Evolutionary conservation across 2,329 filamentous ascomycete species (phyloP), one percentile per base, ranked within the genome.

Genomic region (Phoma herbarum): DNA sequence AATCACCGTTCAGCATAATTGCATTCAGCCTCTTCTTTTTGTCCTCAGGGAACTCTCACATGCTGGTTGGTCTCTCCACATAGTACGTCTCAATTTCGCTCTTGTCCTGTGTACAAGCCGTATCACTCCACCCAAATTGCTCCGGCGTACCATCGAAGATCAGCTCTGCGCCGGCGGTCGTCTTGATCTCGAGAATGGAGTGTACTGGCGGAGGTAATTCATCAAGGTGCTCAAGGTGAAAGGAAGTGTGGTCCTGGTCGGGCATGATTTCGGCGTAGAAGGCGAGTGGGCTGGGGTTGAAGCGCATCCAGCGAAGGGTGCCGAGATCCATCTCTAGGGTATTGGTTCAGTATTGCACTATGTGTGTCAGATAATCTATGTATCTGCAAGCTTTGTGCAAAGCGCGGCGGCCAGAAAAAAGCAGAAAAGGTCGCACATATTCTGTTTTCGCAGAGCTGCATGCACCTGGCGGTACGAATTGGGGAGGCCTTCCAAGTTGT

Each of bases 71-170:
- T 26, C 10, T 25, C 4, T 46, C 35, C 26, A 57, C 23, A 10
- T 35, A 44, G 10, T 20, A 47, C 12, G 14, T 37, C 4, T 22
- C 12, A 28, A 54, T 52, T 1, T 52, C 25, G 8, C 22, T 18
- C n/a, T 20, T 42, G 5, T 44, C 12, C 11, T 51, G 28, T 29
- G 59, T 53, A 60, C 58, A 60, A 31, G 53, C 52, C 11, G 37
- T 52, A 10, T 31, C 20, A 10, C 42, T 22, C 60, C 54, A 62
- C 10, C 50, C 46, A 42, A 56, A 62, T 14, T 63, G 59, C 26
- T 58, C 16, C 26, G 47, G 35, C 5, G 52, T 62, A 3, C 59
- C 54, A 35, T 59, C 62, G 44, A 65, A 49, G 12, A 63, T 25
- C 23, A 44, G 18, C 4, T 23, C 16, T 14, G 20, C 28, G 28